Percentiles rank a stretch among this genome's conserved stretches.
These are phyloP conservation scores for Licmophora abbreviata DNA, from an alignment of 108 stramenopile species.

Conservation along the genomic window DNA sequence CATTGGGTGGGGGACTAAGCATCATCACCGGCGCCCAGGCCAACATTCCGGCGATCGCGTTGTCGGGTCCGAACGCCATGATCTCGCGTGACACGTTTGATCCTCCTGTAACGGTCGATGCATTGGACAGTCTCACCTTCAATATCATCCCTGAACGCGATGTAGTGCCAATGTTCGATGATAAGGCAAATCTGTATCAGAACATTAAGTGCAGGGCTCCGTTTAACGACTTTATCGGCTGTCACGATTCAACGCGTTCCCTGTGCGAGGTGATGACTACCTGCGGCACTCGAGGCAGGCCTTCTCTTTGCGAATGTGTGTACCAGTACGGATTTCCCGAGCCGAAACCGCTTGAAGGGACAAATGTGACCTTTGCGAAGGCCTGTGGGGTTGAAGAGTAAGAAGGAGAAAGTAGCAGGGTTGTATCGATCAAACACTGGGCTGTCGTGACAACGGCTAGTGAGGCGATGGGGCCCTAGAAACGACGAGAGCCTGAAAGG, in stretches of 20 bases:
- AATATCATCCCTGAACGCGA: slow-evolving; percentile 80
- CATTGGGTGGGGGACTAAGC: slow-evolving; percentile 61
- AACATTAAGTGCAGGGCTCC: slow-evolving; percentile 51
- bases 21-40: slow-evolving; percentile 79
- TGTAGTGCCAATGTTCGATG: slow-evolving; percentile 62
- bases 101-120: slow-evolving; percentile 44
- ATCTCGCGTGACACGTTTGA: slow-evolving; percentile 53
- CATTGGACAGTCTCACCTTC: slow-evolving; percentile 52
- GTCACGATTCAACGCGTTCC: slow-evolving; percentile 39
- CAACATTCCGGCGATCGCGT: slow-evolving; percentile 42
- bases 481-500: no score
- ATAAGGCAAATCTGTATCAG: slow-evolving; percentile 43
- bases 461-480: no score
- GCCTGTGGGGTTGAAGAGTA: slow-evolving; percentile 3
- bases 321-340: slow-evolving; percentile 27
- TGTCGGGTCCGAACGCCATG: slow-evolving; percentile 69
- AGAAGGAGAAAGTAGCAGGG: no score
- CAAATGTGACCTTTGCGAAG: slow-evolving; percentile 13
- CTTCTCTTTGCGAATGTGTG: slow-evolving; percentile 56
- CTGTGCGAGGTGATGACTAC: slow-evolving; percentile 59
- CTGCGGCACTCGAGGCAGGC: slow-evolving; percentile 58
- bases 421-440: no score
- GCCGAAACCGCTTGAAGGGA: slow-evolving; percentile 11
- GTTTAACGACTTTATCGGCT: slow-evolving; percentile 34
- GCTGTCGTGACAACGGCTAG: no score